Conservation (phyloP, 2,329 filamentous ascomycete species). For the Ascochyta lentis region DNA sequence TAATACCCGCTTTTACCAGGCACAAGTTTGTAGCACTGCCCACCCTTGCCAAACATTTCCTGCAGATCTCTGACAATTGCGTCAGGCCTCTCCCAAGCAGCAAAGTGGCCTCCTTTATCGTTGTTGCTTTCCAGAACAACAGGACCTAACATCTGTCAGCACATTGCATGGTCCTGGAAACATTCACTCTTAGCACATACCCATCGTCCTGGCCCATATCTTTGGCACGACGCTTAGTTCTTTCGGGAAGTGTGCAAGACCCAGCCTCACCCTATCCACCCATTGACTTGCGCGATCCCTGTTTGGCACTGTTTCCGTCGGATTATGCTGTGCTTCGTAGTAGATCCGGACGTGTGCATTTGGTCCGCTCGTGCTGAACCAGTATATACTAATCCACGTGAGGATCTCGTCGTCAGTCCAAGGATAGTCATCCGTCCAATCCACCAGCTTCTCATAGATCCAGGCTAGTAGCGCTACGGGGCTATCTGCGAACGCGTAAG, state of each 20-base stretch:
- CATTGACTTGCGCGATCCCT: conserved; percentile 50
- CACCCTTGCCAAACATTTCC: conserved; percentile 63
- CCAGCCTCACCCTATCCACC: conserved; percentile 58
- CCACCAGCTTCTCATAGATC: conserved; percentile 81
- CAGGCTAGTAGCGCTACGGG: conserved; percentile 75
- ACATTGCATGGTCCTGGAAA: not conserved
- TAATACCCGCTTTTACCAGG: conserved; percentile 40
- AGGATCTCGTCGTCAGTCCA: conserved; percentile 80
- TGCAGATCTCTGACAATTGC: conserved; percentile 61
- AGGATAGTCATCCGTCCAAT: conserved; percentile 74
- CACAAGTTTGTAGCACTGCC: conserved; percentile 43
- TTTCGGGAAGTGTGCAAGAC: conserved; percentile 63
- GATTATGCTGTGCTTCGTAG: conserved; percentile 66
- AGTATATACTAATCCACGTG: conserved; percentile 77
- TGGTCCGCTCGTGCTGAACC: conserved; percentile 72
- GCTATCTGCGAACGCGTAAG: conserved; percentile 71
- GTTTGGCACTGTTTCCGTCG: conserved; percentile 30
- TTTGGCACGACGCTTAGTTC: conserved; percentile 63
- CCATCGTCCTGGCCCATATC: conserved; percentile 65
- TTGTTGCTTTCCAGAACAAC: conserved; percentile 64
- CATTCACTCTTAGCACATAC: conserved; percentile 34
- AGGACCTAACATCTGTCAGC: conserved; percentile 35
- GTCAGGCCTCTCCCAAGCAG: conserved; percentile 64
- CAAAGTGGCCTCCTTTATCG: conserved; percentile 66
- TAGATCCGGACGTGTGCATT: conserved; percentile 74